Evolutionary conservation across 2,329 filamentous ascomycete species (phyloP), one percentile per base, ranked within the genome.

Genomic region (Xylariales sp.): DNA sequence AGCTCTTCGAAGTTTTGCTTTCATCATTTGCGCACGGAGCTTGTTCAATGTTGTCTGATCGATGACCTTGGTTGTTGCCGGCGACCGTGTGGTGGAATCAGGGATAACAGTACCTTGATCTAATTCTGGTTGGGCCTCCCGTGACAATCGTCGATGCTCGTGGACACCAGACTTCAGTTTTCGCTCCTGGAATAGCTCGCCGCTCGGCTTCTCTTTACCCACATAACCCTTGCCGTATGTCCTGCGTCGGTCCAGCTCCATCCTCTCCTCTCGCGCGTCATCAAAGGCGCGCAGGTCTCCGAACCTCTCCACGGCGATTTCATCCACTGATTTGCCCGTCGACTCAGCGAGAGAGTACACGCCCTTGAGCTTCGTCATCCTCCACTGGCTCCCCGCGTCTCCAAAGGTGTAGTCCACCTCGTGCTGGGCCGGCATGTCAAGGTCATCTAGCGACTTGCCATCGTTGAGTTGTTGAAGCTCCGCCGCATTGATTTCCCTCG

Each of bases 1-100:
- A 0, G 86, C 81, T 13, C 83, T 83, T 43, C 82, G 84, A 32
- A 98, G 68, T 56, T 94, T 95, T 5, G 93, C 93, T 59, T 94
- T 96, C 85, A 98, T 91, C 71, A 97, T 83, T 54, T 93, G 85
- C 0, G 93, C 93, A 47, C 91, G 90, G 34, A 98, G 75, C 43
- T 87, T 82, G 62, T 98, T 98, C 39, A 98, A 70, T 0, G 82
- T 71, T 0, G 88, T 93, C 53, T 85, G 81, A 50, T 95, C 86
- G 15, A 94, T 64, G n/a, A n/a, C n/a, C n/a, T n/a, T n/a, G 14
- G 72, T 67, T 0, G 71, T 72, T 5, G 67, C 67, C 6, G 63
- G 61, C 4, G 65, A 56, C n/a, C 69, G 56, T 18, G 66, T 63
- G 33, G 61, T 55, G 29, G 73, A 67, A n/a, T 82, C 74, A 3